Evolutionary conservation across 441 rosid species (phyloP).

Genomic region (Breynia disticha): DNA sequence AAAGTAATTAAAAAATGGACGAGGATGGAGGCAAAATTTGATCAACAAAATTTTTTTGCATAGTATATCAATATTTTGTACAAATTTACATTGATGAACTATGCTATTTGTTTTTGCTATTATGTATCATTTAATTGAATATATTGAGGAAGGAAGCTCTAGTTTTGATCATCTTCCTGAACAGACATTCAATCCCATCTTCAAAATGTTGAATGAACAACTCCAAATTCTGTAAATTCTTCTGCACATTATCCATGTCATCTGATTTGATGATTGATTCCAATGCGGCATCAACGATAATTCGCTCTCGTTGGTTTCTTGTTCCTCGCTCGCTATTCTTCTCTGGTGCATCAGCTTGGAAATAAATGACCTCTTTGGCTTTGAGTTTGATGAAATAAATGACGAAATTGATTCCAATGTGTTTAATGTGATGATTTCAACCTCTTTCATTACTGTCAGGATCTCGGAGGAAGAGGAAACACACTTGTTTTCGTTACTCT

Average conservation of each 20-base stretch:
- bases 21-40: too few relatives aligned
- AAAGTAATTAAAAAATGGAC: too few relatives aligned
- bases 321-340: conserved; percentile 15
- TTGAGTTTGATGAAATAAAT: conserved; percentile 18
- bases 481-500: conserved; percentile 14
- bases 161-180: conserved; percentile 27
- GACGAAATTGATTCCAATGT: conserved; percentile 28
- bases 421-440: conserved; percentile 17
- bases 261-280: conserved; percentile 13
- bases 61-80: too few relatives aligned
- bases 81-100: too few relatives aligned
- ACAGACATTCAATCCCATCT: conserved; percentile 25
- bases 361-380: conserved; percentile 23
- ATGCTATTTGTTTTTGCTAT: too few relatives aligned
- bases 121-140: conserved; percentile 5
- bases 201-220: conserved; percentile 28
- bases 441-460: conserved; percentile 18
- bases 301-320: conserved; percentile 15
- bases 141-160: conserved; percentile 34
- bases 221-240: conserved; percentile 23
- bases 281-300: conserved; percentile 19
- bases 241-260: conserved; percentile 15
- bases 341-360: conserved; percentile 30
- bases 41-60: too few relatives aligned
- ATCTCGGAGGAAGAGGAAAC: conserved; percentile 3